Base-by-base conservation (phyloP, 768 basidiomycete genomes). In the Chiua virens region DNA sequence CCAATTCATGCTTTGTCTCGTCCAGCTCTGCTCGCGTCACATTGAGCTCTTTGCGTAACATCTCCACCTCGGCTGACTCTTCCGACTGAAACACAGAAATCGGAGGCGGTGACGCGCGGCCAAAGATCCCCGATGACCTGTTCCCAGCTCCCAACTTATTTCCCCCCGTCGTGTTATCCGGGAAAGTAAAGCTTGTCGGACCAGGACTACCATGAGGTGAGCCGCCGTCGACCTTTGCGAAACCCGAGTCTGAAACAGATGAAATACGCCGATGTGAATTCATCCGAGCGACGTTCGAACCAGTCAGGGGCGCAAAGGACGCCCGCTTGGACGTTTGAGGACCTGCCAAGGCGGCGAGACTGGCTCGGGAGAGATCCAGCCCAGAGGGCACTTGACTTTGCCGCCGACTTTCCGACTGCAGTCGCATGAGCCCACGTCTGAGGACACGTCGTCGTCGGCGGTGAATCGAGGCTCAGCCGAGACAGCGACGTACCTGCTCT, bases 401-500 rank as follows among this genome's bases (percentile, higher is more conserved):
- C 25, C 88, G 76, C 48, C 85, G 75, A 59, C 74, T 87, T 67
- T 93, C 89, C 9, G 83, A 82, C 64, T 93, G 91, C 9, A 93
- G 76, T 17, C 88, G 81, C 91, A 93, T 93, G 45, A 93, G 75
- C 22, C 89, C 91, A 40, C 90, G 86, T 59, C 90, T 90, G 63
- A 34, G 6, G 9, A 17, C 23, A 30, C 38, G 14, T 34, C 37
- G 34, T 32, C 28, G 42, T 58, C 50, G 47, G 43, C 23, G 49
- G 51, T 11, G 54, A 40, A 34, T 43, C 20, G 46, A 20, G 4
- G 32, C 21, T 25, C n/a, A 11, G 8, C 1, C 35, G 25, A 38
- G 20, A 28, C 20, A 43, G 34, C 15, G 63, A 57, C 79, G 20
- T 59, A 88, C 89, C 90, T 79, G 76, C 88, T 90, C 68, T 92